Evolutionary conservation across 2,329 filamentous ascomycete species (phyloP).

Genomic region (Fonsecaea nubica): DNA sequence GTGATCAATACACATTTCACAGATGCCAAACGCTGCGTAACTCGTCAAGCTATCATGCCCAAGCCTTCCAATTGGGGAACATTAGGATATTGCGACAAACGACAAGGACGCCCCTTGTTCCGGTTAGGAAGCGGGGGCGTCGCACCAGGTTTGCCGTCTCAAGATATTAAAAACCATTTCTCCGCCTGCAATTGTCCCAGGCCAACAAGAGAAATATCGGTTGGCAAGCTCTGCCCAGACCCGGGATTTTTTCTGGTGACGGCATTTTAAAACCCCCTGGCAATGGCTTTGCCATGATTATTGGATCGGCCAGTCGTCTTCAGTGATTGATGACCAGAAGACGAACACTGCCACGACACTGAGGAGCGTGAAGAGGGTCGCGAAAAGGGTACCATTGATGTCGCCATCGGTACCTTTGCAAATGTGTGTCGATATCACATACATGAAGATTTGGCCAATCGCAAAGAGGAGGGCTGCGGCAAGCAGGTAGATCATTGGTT

Average conservation of each 20-base stretch:
- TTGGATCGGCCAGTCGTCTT: conserved; percentile 87
- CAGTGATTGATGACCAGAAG: conserved; percentile 99
- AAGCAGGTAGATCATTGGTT: conserved; percentile 87
- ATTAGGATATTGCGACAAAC: conserved; percentile 14
- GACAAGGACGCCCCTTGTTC: conserved; percentile 2
- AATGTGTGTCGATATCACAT: conserved; percentile 87
- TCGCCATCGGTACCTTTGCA: conserved; percentile 82
- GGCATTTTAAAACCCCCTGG: neutral
- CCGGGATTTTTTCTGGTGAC: neutral
- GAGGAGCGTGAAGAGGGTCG: conserved; percentile 88
- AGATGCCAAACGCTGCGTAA: conserved; percentile 38
- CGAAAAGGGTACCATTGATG: conserved; percentile 91
- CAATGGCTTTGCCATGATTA: conserved; percentile 10
- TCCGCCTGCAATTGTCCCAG: neutral
- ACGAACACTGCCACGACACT: conserved; percentile 85
- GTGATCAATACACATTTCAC: conserved; percentile 28
- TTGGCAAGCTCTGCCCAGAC: neutral
- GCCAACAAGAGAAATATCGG: conserved; percentile 3
- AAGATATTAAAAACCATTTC: conserved; percentile 9
- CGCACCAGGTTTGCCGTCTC: neutral
- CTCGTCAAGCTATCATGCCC: conserved; percentile 28
- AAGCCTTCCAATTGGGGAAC: conserved; percentile 9
- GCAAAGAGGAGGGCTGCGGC: conserved; percentile 81
- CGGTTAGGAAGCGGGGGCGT: neutral
- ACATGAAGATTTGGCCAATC: conserved; percentile 94